A percentile compares a stretch with the other conserved stretches of the same genome.
Evolutionary conservation across 305 asterid species (phyloP).

Genomic region (Solanum hybrid): DNA sequence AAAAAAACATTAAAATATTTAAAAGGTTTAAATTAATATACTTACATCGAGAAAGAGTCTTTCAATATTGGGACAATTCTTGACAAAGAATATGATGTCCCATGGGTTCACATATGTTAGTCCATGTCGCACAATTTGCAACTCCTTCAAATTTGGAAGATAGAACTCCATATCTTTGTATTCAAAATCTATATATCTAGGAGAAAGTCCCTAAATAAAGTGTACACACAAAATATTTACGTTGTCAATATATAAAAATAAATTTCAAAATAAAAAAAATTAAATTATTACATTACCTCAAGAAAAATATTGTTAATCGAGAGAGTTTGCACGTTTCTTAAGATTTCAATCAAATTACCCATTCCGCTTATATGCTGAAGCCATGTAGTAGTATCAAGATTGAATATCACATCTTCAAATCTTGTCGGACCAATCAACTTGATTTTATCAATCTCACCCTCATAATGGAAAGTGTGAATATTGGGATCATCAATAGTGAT

Average conservation of each 20-base stretch:
- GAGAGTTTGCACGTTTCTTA: not conserved
- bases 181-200: not conserved
- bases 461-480: not conserved
- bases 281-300: not conserved
- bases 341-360: not conserved
- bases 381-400: not conserved
- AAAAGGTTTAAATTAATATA: no score
- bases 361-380: not conserved
- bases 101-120: not conserved
- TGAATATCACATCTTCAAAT: not conserved
- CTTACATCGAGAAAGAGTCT: not conserved
- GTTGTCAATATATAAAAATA: not conserved
- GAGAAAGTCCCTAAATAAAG: not conserved
- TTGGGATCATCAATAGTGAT: not conserved
- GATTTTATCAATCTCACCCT: not conserved
- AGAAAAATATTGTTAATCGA: no score
- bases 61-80: not conserved
- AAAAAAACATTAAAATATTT: no score
- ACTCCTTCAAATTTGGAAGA: not conserved
- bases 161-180: not conserved
- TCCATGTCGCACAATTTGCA: not conserved
- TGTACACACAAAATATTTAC: no score
- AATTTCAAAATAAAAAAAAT: no score
- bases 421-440: not conserved
- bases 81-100: not conserved